These are phyloP conservation scores for Pleomassaria siparia DNA, from an alignment of 2,329 filamentous ascomycete species.

Conservation along the genomic window DNA sequence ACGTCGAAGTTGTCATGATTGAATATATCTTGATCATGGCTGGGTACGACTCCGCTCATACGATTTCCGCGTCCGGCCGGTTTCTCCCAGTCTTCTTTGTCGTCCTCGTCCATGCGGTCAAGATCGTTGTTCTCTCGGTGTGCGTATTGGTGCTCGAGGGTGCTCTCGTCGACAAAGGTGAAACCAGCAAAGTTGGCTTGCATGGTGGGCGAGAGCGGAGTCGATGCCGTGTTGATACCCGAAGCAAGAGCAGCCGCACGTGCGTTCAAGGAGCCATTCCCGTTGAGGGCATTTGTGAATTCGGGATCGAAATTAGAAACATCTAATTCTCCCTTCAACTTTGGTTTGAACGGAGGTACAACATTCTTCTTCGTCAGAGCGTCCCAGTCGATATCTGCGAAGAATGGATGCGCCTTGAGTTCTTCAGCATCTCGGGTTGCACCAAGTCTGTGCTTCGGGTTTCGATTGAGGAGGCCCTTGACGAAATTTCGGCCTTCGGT, in stretches of 20 bases:
- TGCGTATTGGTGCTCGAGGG: conserved; percentile 79
- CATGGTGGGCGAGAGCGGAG: conserved; percentile 89
- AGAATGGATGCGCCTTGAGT: conserved; percentile 92
- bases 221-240: conserved; percentile 80
- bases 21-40: conserved; percentile 52
- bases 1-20: conserved; percentile 45
- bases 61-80: conserved; percentile 47
- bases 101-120: conserved; percentile 50
- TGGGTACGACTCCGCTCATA: conserved; percentile 55
- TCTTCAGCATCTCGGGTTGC: conserved; percentile 91
- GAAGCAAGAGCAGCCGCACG: conserved; percentile 83
- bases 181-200: conserved; percentile 99
- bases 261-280: conserved; percentile 83
- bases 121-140: conserved; percentile 44
- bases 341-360: conserved; percentile 95
- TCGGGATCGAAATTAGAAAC: conserved; percentile 98
- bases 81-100: conserved; percentile 45
- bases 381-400: conserved; percentile 90
- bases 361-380: conserved; percentile 86
- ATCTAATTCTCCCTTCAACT: conserved; percentile 92
- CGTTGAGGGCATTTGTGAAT: conserved; percentile 92
- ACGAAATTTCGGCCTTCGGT: conserved; percentile 97
- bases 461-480: conserved; percentile 94
- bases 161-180: conserved; percentile 97
- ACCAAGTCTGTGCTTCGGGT: conserved; percentile 91